These are phyloP conservation scores for Fusarium proliferatum DNA, from an alignment of 2,329 filamentous ascomycete species.

Conservation along the genomic window DNA sequence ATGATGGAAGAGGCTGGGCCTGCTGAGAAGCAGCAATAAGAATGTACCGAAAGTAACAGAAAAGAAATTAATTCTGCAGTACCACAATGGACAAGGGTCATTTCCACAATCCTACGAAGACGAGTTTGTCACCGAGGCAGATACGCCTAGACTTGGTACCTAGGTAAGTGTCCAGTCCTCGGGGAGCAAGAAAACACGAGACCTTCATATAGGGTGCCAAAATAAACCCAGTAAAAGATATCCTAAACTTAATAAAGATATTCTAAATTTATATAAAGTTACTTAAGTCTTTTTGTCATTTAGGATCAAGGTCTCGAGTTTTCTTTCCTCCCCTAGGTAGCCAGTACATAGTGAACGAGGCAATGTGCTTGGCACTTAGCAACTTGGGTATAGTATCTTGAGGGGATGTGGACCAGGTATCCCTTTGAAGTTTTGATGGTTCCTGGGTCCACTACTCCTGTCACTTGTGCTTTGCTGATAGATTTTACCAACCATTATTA, in stretches of 20 bases:
- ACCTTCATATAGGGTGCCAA: background rate
- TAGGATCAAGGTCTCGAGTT: background rate
- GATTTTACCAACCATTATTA: background rate
- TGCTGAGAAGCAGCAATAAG: constrained; percentile 1
- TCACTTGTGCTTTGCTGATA: background rate
- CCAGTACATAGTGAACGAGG: too few species aligned
- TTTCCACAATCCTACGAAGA: background rate
- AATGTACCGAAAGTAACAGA: background rate
- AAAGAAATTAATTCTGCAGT: background rate
- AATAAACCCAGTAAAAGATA: background rate
- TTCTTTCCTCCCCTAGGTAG: background rate
- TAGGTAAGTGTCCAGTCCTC: background rate
- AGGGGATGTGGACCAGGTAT: background rate
- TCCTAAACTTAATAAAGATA: background rate
- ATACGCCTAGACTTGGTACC: background rate
- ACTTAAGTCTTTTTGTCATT: background rate
- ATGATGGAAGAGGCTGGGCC: constrained; percentile 10
- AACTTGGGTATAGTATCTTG: too few species aligned
- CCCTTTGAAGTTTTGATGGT: background rate
- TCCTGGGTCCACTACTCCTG: too few species aligned
- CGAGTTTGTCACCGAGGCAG: background rate
- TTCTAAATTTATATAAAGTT: background rate
- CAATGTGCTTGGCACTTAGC: too few species aligned
- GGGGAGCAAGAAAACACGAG: background rate
- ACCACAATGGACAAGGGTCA: background rate